Percentiles rank a stretch among this genome's conserved stretches.
Conservation (phyloP, 495 filamentous ascomycete genomes). For the Tuber umbilicatum region DNA sequence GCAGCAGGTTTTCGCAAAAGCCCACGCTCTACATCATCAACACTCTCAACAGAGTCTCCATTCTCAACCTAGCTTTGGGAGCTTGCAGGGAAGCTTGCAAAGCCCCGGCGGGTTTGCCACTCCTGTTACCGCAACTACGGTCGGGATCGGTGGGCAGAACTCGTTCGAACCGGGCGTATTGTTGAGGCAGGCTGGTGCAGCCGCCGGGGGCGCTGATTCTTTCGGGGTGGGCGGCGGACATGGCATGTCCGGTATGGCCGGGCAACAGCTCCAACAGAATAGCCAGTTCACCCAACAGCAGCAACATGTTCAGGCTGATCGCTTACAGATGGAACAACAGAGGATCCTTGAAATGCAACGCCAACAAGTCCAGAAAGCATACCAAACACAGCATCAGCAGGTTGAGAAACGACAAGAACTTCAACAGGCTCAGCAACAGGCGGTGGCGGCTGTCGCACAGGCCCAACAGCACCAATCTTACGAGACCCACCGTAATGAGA, state of each 20-base stretch:
- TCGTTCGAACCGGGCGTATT: constrained; percentile 40
- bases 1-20: constrained; percentile 70
- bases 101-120: constrained; percentile 35
- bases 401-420: constrained; percentile 54
- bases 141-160: constrained; percentile 34
- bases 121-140: constrained; percentile 26
- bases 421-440: constrained; percentile 54
- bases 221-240: constrained; percentile 28
- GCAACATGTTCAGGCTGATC: constrained; percentile 48
- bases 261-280: constrained; percentile 38
- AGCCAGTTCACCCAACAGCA: constrained; percentile 51
- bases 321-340: constrained; percentile 41
- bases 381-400: constrained; percentile 51
- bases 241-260: constrained; percentile 30
- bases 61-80: constrained; percentile 49
- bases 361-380: constrained; percentile 41
- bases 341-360: constrained; percentile 48
- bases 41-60: constrained; percentile 91
- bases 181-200: constrained; percentile 39
- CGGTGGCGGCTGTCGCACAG: constrained; percentile 42
- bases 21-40: constrained; percentile 76
- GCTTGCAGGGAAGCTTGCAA: constrained; percentile 36
- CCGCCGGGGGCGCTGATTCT: constrained; percentile 31
- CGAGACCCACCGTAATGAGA: constrained; percentile 25
- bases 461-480: constrained; percentile 40